Evolutionary conservation across 129 eudicot genomes (phyloP), one percentile per base, ranked within the genome.

Genomic region (Heracleum sosnowskyi): DNA sequence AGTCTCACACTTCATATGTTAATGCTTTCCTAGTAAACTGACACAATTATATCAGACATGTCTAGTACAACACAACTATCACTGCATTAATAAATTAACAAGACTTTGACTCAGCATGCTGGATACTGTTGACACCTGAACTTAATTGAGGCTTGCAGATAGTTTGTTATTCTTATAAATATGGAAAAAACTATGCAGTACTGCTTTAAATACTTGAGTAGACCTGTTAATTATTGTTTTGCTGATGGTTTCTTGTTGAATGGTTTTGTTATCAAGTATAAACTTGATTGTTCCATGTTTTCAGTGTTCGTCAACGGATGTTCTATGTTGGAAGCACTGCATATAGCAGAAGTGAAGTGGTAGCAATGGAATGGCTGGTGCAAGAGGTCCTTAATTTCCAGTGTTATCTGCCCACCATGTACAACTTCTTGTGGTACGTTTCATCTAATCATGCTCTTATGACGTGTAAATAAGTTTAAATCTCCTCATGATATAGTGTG

Each of bases 321-420:
- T 92, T 92, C 66, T 13, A 78, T 26, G 80, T 96, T 26, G 97
- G 88, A 73, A 51, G 84, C 83, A 87, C 78, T 77, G 63, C 75
- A 66, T 96, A 96, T 86, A 79, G 83, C 84, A 88, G 97, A 79
- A 77, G 82, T 35, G 97, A 96, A 86, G 97, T 96, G 76, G 99
- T 92, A 39, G 99, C 99, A 53, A 96, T 96, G 99, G 99, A 96
- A 90, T 96, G 99, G 97, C 86, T 96, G 84, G 97, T 96, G 71
- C 97, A 87, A 81, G 95, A 92, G 79, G 91, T 90, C 80, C 99
- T 96, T 81, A 86, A 84, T 66, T 96, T 92, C 89, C 89, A 89
- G 79, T 96, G 99, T 83, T 84, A 82, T 86, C 84, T 89, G 69
- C 97, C 99, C 76, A 92, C 99, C 79, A 77, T 84, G 79, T 90